A percentile compares a stretch with the other conserved stretches of the same genome.
Evolutionary conservation across 2,329 filamentous ascomycete genomes (phyloP).

Genomic region (Decorospora gaudefroyi): DNA sequence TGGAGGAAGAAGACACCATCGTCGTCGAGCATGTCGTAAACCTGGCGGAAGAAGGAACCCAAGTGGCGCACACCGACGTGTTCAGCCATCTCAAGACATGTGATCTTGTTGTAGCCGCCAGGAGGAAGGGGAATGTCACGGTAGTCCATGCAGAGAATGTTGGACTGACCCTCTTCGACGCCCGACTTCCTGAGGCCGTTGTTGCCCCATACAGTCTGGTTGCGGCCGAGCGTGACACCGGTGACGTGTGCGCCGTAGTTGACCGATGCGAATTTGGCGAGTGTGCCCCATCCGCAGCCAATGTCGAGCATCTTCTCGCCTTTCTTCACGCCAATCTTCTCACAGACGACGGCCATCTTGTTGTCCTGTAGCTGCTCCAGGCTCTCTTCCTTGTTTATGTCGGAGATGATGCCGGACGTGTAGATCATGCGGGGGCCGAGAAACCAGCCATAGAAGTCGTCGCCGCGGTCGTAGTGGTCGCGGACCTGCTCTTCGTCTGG

Average conservation of each 20-base stretch:
- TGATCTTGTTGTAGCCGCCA: slow-evolving; percentile 89
- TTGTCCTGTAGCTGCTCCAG: slow-evolving; percentile 97
- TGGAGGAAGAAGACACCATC: slow-evolving; percentile 96
- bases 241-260: slow-evolving; percentile 87
- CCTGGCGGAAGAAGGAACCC: slow-evolving; percentile 77
- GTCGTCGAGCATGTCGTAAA: slow-evolving; percentile 94
- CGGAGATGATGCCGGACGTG: slow-evolving; percentile 90
- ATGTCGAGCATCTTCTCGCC: slow-evolving; percentile 89
- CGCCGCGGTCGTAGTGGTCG: slow-evolving; percentile 95
- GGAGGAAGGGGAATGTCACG: slow-evolving; percentile 84
- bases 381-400: slow-evolving; percentile 82
- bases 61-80: slow-evolving; percentile 96
- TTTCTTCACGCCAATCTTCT: slow-evolving; percentile 85
- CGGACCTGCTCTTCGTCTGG: slow-evolving; percentile 97
- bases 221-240: slow-evolving; percentile 90
- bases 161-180: slow-evolving; percentile 84
- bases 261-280: slow-evolving; percentile 87
- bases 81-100: slow-evolving; percentile 97
- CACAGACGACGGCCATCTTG: slow-evolving; percentile 91
- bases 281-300: slow-evolving; percentile 96
- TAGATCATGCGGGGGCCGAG: slow-evolving; percentile 98
- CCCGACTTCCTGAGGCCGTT: slow-evolving; percentile 80
- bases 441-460: slow-evolving; percentile 99
- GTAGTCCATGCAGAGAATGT: slow-evolving; percentile 95
- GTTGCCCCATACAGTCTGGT: slow-evolving; percentile 98